Evolutionary conservation across 2,329 filamentous ascomycete species (phyloP), one percentile per base, ranked within the genome.

Genomic region (Macrophomina pseudophaseolina): DNA sequence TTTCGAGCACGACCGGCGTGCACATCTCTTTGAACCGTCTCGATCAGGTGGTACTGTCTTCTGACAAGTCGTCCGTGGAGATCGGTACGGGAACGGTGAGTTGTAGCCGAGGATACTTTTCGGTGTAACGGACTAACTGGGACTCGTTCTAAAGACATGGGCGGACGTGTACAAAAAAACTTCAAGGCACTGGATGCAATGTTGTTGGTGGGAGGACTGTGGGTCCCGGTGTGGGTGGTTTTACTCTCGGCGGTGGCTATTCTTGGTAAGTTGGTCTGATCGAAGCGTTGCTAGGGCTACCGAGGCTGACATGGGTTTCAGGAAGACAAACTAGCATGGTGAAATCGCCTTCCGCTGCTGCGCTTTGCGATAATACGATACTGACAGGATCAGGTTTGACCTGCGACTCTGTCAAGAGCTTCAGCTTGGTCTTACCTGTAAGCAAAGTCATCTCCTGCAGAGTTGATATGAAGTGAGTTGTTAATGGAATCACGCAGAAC

Each of bases 1-100:
- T 62, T 23, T 62, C 58, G 28, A 62, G 58, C 32, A 62, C 58
- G 2, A 62, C 58, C n/a, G 58, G 58, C 8, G 58, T 62, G 2
- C 58, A 62, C 44, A 62, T 62, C 44, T 62, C 58, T n/a, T 32
- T 62, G 16, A 18, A 16, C 7, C 56, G 42, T 30, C n/a, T 62
- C 30, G 44, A 62, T 12, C 58, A 62, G 14, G 58, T 62, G 14
- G 32, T 30, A 2, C 18, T 62, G n/a, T 62, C 58, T n/a, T 28
- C 44, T 7, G 44, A 62, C 42, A 62, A 49, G 5, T 51, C 58
- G 4, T 33, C 58, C 7, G 58, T 62, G 2, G 44, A 49, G 30
- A 62, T 62, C n/a, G 58, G 58, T 7, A 62, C 23, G 44, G 58
- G 58, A 18, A 38, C 11, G 9, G 58, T 62, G 23, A 12, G 52